A percentile compares a stretch with the other conserved stretches of the same genome.
Conservation (phyloP, 352 stramenopile genomes). For the Globisporangium perplexum region DNA sequence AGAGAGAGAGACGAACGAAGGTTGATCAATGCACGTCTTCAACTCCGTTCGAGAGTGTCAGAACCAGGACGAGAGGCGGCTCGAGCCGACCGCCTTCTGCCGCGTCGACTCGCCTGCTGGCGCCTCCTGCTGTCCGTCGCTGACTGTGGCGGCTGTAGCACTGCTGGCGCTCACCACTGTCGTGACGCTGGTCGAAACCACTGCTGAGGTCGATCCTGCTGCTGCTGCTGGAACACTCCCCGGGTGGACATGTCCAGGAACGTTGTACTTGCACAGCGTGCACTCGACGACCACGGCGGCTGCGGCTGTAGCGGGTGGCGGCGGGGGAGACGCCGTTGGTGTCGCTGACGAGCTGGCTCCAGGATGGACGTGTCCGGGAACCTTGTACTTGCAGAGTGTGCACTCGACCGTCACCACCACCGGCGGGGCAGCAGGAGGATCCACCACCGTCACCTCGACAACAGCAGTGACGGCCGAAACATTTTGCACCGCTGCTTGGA, state of each 20-base stretch:
- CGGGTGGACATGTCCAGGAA: conserved; percentile 46
- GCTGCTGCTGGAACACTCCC: background rate
- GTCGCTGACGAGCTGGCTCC: background rate
- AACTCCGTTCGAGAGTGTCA: background rate
- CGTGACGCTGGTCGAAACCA: background rate
- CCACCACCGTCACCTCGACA: background rate
- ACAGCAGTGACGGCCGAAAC: background rate
- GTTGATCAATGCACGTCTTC: too few species aligned
- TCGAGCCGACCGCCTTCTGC: background rate
- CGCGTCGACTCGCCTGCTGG: background rate
- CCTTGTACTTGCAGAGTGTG: conserved; percentile 21
- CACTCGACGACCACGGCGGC: background rate
- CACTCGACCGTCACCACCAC: conserved; percentile 19
- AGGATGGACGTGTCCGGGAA: background rate
- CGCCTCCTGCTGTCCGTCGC: background rate
- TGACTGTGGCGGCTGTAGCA: background rate
- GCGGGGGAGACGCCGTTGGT: background rate
- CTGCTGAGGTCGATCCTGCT: background rate
- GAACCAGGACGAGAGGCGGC: conserved; percentile 2
- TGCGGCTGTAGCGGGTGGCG: background rate
- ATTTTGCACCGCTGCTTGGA: background rate
- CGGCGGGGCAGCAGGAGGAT: conserved; percentile 3
- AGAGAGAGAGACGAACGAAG: too few species aligned
- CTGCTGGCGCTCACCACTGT: background rate
- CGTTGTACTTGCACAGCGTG: conserved; percentile 38